Base-by-base conservation (phyloP, 2,329 filamentous ascomycete species). In the Fusarium sp. region DNA sequence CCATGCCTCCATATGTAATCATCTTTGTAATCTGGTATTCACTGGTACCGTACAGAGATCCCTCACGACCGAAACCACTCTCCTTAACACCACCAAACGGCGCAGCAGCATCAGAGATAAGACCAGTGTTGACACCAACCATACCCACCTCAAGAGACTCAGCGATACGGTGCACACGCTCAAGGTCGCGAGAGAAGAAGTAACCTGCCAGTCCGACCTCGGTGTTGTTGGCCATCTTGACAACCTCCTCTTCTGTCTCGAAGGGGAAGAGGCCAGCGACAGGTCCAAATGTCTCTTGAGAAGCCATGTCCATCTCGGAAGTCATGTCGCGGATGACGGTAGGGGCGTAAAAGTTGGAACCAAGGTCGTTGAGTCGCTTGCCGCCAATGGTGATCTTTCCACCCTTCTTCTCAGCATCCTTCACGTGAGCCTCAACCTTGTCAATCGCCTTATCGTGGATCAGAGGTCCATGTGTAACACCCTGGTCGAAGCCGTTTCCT, bases 221-320 rank as follows among this genome's bases (percentile, higher is more conserved):
- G 2, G 93, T 85, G 44, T 84, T 81, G 80, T 99, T 99, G 6
- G 96, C 95, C 71, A 95, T 82, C 68, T 87, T 85, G 30, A 98
- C 89, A 8, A 97, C 96, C 76, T 98, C 94, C 56, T 92, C 90
- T 82, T 98, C 96, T 0, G 91, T 94, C 48, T 93, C 88, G 78
- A 98, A 99, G 51, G 90, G 87, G 84, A 98, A 98, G 16, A 98
- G 82, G 1, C 92, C 95, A 0, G 94, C 95, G 1, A 98, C 92
- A 5, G 96, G 96, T 0, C 96, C 96, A 78, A 99, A 99, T 0
- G 95, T 99, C 84, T 99, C 96, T 81, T 98, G 95, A 3, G 84
- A 84, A 7, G 93, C 91, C 72, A 98, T 87, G 64, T 88, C 86
- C 96, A 98, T 98, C 44, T 94, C 90, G 62, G 86, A 84, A 13